phyloP scores from a whole-genome alignment of 2,329 filamentous ascomycete species.

The Dothideomycetidae sp. region DNA sequence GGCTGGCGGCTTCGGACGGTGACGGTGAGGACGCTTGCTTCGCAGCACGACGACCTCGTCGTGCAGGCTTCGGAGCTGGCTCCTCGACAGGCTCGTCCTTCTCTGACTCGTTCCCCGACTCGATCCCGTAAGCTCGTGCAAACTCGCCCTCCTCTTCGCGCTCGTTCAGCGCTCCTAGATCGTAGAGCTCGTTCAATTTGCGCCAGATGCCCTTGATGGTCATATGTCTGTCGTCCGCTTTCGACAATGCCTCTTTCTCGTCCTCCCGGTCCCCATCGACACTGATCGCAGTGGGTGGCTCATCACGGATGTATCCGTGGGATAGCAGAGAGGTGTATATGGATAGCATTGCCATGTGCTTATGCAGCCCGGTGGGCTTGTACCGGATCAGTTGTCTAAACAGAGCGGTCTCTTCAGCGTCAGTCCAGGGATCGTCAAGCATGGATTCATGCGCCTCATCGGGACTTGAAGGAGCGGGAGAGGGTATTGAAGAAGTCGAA shows the following conservation, averaged over 20 bases:
- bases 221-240: constrained; percentile 43
- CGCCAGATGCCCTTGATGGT: constrained; percentile 83
- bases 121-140: constrained; percentile 24
- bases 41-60: constrained; percentile 18
- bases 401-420: constrained; percentile 83
- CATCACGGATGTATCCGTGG: constrained; percentile 20
- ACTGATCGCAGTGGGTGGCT: background rate
- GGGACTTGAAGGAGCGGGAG: background rate
- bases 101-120: constrained; percentile 25
- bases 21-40: constrained; percentile 12
- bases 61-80: constrained; percentile 22
- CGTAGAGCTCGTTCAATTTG: constrained; percentile 72
- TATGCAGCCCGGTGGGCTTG: constrained; percentile 86
- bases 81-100: constrained; percentile 28
- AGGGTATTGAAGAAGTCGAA: background rate
- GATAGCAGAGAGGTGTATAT: constrained; percentile 35
- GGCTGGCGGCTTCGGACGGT: constrained; percentile 11
- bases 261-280: background rate
- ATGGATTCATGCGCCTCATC: constrained; percentile 14
- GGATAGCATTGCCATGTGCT: constrained; percentile 82
- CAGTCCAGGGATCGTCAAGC: constrained; percentile 70
- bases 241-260: background rate
- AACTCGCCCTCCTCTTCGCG: constrained; percentile 39
- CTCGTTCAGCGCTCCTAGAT: constrained; percentile 74
- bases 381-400: constrained; percentile 86